Conservation (phyloP, 1,284 basidiomycete species). For the Termitomyces sp. region DNA sequence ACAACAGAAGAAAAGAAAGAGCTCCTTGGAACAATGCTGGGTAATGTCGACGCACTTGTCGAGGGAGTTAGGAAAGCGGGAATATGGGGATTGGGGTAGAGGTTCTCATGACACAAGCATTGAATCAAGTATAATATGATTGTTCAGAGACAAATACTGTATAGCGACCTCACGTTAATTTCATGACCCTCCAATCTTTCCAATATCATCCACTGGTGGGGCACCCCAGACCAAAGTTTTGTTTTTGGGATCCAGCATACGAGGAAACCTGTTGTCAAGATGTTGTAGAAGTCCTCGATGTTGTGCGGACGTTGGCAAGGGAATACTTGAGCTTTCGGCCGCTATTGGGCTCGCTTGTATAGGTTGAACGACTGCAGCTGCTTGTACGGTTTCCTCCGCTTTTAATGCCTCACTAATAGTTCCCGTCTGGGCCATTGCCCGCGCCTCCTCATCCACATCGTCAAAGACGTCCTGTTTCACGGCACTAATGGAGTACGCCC, state of each 20-base stretch:
- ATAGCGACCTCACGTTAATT: not conserved
- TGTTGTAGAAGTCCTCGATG: constrained; percentile 36
- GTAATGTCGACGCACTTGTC: constrained; percentile 84
- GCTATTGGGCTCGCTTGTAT: not conserved
- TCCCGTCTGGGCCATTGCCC: constrained; percentile 40
- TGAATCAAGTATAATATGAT: not conserved
- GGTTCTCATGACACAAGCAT: not conserved
- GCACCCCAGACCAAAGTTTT: constrained; percentile 68
- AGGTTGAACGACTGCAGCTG: not conserved
- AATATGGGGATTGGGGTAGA: constrained; percentile 62
- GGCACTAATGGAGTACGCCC: constrained; percentile 89
- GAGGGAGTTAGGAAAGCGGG: constrained; percentile 80
- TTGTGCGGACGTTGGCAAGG: constrained; percentile 2
- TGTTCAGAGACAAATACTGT: constrained; percentile 1
- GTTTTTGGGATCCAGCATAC: constrained; percentile 48
- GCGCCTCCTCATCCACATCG: constrained; percentile 75
- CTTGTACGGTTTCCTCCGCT: not conserved
- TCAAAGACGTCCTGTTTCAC: constrained; percentile 93
- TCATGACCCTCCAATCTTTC: constrained; percentile 25
- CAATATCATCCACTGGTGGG: constrained; percentile 58
- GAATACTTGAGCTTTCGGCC: not conserved
- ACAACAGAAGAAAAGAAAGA: constrained; percentile 85
- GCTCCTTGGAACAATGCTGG: constrained; percentile 72
- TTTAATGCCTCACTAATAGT: constrained; percentile 21
- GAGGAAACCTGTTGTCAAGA: constrained; percentile 42